Conservation (phyloP, 1,284 basidiomycete species). For the Pholiota adiposa region DNA sequence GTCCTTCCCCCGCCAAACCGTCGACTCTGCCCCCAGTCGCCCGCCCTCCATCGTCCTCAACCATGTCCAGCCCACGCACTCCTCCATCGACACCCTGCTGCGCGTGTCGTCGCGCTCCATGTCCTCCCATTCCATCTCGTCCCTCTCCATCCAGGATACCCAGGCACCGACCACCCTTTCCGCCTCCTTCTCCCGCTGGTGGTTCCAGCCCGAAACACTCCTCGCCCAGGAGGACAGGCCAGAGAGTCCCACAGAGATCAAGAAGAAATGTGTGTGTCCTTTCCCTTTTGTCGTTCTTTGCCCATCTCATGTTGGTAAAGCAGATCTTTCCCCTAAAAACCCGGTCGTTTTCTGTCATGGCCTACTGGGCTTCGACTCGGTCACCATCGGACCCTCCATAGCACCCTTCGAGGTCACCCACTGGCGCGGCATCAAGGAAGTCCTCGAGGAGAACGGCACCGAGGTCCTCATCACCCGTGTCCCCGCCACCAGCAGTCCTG, state of each 20-base stretch:
- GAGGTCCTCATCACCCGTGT: constrained; percentile 93
- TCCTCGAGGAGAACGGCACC: constrained; percentile 85
- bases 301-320: constrained; percentile 5
- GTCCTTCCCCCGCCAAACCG: constrained; percentile 6
- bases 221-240: constrained; percentile 64
- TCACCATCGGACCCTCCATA: constrained; percentile 72
- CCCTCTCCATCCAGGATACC: constrained; percentile 16
- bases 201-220: constrained; percentile 50
- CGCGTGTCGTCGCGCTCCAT: constrained; percentile 46
- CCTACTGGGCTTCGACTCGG: constrained; percentile 84
- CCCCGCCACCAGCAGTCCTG: constrained; percentile 86
- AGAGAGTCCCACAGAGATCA: constrained; percentile 47
- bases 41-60: constrained; percentile 40
- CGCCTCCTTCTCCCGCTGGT: constrained; percentile 47
- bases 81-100: constrained; percentile 69
- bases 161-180: constrained; percentile 12
- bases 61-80: constrained; percentile 43
- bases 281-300: background rate
- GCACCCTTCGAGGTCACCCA: constrained; percentile 87
- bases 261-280: constrained; percentile 67
- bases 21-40: constrained; percentile 10
- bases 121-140: constrained; percentile 29
- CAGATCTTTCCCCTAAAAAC: constrained; percentile 76
- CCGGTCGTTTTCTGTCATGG: constrained; percentile 96
- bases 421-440: constrained; percentile 95